Conservation (phyloP, 768 basidiomycete species). For the Lanmaoa pseudosensibilis region DNA sequence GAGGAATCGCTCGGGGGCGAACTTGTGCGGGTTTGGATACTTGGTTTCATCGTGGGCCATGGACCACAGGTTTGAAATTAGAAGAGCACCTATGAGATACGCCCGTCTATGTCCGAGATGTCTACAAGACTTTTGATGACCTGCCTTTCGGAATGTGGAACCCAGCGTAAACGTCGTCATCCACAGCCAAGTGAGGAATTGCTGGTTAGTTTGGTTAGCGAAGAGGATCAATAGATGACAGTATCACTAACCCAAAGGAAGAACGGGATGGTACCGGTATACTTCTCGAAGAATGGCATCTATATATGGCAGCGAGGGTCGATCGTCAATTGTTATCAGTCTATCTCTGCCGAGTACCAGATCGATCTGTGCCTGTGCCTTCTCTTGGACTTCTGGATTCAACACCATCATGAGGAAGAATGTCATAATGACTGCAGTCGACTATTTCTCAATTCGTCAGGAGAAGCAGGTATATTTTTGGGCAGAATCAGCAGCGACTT, state of each 20-base stretch:
- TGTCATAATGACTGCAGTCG: neutral
- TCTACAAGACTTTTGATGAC: too few species aligned
- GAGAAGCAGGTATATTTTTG: too few species aligned
- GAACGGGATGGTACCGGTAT: neutral
- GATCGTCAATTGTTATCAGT: constrained; percentile 9
- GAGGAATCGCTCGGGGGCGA: constrained; percentile 9
- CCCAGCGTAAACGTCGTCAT: constrained; percentile 11
- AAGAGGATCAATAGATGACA: neutral
- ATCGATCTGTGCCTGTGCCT: constrained; percentile 15
- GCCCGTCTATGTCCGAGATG: neutral
- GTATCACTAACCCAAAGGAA: constrained; percentile 7
- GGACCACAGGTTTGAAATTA: constrained; percentile 8
- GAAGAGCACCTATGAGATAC: neutral
- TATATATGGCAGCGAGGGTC: constrained; percentile 1
- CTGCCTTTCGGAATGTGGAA: constrained; percentile 11
- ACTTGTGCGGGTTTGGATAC: neutral
- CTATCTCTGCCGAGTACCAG: constrained; percentile 2
- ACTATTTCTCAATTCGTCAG: neutral
- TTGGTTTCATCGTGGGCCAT: constrained; percentile 7
- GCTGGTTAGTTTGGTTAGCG: neutral
- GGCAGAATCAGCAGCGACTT: neutral
- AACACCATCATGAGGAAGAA: constrained; percentile 14
- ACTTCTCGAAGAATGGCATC: constrained; percentile 9
- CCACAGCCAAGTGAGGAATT: neutral
- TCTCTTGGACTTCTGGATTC: constrained; percentile 8